These are phyloP conservation scores for Salvia sclarea DNA, from an alignment of 305 asterid genomes.

Conservation along the genomic window DNA sequence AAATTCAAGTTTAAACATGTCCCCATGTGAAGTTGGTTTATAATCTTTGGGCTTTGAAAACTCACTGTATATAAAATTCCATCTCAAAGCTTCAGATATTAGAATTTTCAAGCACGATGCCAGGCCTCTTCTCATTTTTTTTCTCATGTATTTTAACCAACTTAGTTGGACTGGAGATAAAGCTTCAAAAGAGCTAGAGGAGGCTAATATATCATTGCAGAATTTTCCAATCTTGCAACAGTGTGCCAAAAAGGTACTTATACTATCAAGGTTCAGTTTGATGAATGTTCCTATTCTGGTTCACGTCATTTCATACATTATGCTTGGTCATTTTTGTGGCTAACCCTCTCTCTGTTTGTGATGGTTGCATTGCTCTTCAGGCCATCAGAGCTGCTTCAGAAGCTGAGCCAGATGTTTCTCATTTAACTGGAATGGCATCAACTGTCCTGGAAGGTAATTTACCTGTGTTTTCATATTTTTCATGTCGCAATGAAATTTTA, in stretches of 20 bases:
- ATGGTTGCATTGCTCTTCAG: constrained; percentile 44
- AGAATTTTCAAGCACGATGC: constrained; percentile 14
- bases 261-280: constrained; percentile 14
- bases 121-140: constrained; percentile 11
- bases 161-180: constrained; percentile 93
- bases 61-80: constrained; percentile 3
- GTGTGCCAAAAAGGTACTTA: constrained; percentile 79
- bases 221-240: constrained; percentile 73
- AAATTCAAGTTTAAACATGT: not conserved
- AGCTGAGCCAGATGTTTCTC: constrained; percentile 58
- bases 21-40: constrained; percentile 8
- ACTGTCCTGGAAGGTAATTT: constrained; percentile 64
- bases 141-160: constrained; percentile 22
- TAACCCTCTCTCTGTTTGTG: constrained; percentile 17
- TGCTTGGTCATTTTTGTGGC: constrained; percentile 25
- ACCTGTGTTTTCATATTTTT: constrained; percentile 14
- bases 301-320: constrained; percentile 1
- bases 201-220: constrained; percentile 70
- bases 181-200: constrained; percentile 83
- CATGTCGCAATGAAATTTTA: constrained; percentile 22
- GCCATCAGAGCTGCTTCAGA: constrained; percentile 82
- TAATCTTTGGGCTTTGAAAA: constrained; percentile 3
- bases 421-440: constrained; percentile 78
- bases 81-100: constrained; percentile 13
- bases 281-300: constrained; percentile 19